A percentile compares a stretch with the other conserved stretches of the same genome.
Conservation (phyloP, 331 rosid species). For the Saraca asoca region DNA sequence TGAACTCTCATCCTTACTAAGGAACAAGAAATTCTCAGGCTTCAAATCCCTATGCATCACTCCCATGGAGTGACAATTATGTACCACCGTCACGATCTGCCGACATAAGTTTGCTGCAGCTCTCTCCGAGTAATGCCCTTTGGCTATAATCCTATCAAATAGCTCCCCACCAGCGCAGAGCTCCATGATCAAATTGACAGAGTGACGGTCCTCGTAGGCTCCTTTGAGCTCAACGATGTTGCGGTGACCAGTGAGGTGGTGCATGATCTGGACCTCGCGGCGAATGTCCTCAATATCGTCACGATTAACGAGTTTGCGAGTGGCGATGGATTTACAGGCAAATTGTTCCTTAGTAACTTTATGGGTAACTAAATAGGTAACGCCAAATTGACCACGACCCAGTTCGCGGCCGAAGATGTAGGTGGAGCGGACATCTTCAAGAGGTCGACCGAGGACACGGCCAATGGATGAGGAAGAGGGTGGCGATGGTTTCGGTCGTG, state of each 20-base stretch:
- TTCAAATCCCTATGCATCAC: conserved; percentile 76
- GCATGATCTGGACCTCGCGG: conserved; percentile 97
- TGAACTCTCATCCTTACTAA: conserved; percentile 57
- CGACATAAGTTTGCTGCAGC: conserved; percentile 81
- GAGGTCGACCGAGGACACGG: conserved; percentile 75
- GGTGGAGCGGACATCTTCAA: conserved; percentile 68
- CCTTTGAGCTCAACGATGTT: conserved; percentile 88
- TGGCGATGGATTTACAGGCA: conserved; percentile 90
- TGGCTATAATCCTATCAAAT: conserved; percentile 78
- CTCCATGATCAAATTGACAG: conserved; percentile 87
- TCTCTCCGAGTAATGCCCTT: conserved; percentile 88
- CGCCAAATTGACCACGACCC: conserved; percentile 96
- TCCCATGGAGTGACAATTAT: conserved; percentile 78
- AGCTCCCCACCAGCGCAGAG: conserved; percentile 97
- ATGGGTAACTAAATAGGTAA: conserved; percentile 79
- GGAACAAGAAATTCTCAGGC: conserved; percentile 76
- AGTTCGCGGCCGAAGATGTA: conserved; percentile 86
- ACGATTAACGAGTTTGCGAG: conserved; percentile 64
- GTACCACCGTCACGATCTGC: conserved; percentile 88
- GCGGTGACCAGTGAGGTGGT: conserved; percentile 95
- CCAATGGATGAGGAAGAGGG: conserved; percentile 38
- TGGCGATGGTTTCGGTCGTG: conserved; percentile 1
- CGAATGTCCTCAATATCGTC: conserved; percentile 85
- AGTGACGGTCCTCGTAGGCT: conserved; percentile 89
- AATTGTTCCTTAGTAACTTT: conserved; percentile 65